Evolutionary conservation across 441 rosid species (phyloP).

Genomic region (Rhodomyrtus psidioides): DNA sequence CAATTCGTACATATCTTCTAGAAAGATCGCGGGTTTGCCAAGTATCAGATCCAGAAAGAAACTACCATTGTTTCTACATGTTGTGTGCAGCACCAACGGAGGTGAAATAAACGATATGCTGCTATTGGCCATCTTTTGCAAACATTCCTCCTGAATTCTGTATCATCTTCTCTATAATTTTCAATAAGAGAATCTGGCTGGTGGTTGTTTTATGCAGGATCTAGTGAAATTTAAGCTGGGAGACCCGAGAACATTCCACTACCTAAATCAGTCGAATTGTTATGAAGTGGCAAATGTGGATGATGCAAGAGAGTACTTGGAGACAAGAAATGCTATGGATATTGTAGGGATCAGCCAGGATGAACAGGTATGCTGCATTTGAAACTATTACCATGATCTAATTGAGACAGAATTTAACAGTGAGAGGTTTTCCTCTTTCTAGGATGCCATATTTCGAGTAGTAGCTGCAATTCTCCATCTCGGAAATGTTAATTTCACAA

Average conservation of each 20-base stretch:
- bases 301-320: conserved; percentile 61
- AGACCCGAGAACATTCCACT: conserved; percentile 48
- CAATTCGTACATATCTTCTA: conserved; percentile 63
- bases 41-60: conserved; percentile 66
- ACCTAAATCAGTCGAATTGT: conserved; percentile 57
- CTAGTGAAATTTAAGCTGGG: conserved; percentile 48
- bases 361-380: conserved; percentile 35
- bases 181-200: not conserved
- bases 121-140: not conserved
- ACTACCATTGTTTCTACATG: conserved; percentile 73
- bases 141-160: not conserved
- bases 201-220: conserved; percentile 26
- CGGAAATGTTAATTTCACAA: conserved; percentile 52
- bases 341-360: conserved; percentile 56
- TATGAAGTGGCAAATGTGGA: conserved; percentile 51
- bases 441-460: conserved; percentile 69
- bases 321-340: conserved; percentile 72
- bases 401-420: not conserved
- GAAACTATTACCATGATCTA: not conserved
- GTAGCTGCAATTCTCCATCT: conserved; percentile 75
- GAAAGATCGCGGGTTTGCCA: conserved; percentile 80
- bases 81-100: conserved; percentile 67
- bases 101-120: conserved; percentile 17
- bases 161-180: not conserved
- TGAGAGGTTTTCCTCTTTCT: not conserved